Base-by-base conservation (phyloP, 2,329 filamentous ascomycete species). In the Diatrype stigma region DNA sequence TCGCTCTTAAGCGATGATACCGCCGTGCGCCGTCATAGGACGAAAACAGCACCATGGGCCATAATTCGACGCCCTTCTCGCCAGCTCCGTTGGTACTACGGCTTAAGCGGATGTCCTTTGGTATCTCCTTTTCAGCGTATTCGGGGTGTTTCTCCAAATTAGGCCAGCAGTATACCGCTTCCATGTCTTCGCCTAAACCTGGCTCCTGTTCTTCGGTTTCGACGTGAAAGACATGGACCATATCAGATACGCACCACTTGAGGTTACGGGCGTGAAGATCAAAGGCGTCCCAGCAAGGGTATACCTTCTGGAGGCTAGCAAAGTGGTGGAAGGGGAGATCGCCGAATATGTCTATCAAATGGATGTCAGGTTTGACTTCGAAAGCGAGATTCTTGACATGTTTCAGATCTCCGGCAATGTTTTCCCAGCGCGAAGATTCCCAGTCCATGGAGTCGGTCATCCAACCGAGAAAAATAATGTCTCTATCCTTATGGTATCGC, bases 161-260 rank as follows among this genome's bases (percentile, higher is more conserved):
- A 5, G 62, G 63, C 68, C 68, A 70, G 50, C 63, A 65, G 49
- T 60, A 70, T 7, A 64, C 16, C 21, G 40, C 48, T 30, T 58
- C 45, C 3, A 52, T 23, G 46, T 60, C 54, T 50, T 60, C 59
- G 16, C 53, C 54, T 1, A 62, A 6, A 1, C 58, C 58, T 1
- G 48, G 30, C 5, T 42, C 6, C 42, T 61, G 56, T 46, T 64
- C 51, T 6, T 55, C 56, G 1, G 51, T 57, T 3, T 54, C 16
- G 8, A 56, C 5, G 17, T 52, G 50, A 51, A 63, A 68, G 16
- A 40, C 54, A 14, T 55, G 57, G 6, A 51, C 46, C 10, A 44
- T 44, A 44, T 62, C 52, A 2, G 56, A 54, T 10, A 54, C 47
- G 40, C 65, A 63, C 65, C 66, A 68, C 2, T 49, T 49, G 38